These are phyloP conservation scores for Houttuynia cordata DNA, from an alignment of 164 flowering plant genomes.

Conservation along the genomic window DNA sequence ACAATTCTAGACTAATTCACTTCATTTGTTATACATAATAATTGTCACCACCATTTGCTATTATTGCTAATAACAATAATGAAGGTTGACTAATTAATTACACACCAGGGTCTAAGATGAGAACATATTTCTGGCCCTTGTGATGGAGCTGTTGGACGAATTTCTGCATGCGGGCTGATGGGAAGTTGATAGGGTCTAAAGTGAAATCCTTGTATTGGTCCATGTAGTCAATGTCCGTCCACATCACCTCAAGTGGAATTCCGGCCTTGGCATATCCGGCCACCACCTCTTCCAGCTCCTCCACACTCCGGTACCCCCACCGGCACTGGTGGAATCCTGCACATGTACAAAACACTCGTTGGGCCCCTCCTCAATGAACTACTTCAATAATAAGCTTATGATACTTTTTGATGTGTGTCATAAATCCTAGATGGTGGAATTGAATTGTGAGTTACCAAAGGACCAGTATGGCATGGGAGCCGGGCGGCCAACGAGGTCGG, in stretches of 20 bases:
- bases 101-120: constrained; percentile 75
- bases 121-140: constrained; percentile 57
- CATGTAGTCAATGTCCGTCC: constrained; percentile 92
- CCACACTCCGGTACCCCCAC: constrained; percentile 61
- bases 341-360: neutral
- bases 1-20: too few relatives aligned
- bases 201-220: constrained; percentile 76
- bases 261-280: constrained; percentile 62
- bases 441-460: constrained; percentile 17
- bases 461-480: constrained; percentile 40
- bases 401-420: too few relatives aligned
- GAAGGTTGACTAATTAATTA: too few relatives aligned
- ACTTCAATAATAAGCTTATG: too few relatives aligned
- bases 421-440: neutral
- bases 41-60: too few relatives aligned
- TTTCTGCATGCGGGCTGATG: constrained; percentile 31
- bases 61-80: too few relatives aligned
- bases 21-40: too few relatives aligned
- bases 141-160: constrained; percentile 50
- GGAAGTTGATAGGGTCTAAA: constrained; percentile 66
- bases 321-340: constrained; percentile 85
- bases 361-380: too few relatives aligned
- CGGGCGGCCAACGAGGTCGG: constrained; percentile 27
- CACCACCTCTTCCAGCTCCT: constrained; percentile 59
- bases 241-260: constrained; percentile 85